A percentile compares a stretch with the other conserved stretches of the same genome.
Evolutionary conservation across 2,329 filamentous ascomycete genomes (phyloP).

Genomic region (Sporothrix protearum): DNA sequence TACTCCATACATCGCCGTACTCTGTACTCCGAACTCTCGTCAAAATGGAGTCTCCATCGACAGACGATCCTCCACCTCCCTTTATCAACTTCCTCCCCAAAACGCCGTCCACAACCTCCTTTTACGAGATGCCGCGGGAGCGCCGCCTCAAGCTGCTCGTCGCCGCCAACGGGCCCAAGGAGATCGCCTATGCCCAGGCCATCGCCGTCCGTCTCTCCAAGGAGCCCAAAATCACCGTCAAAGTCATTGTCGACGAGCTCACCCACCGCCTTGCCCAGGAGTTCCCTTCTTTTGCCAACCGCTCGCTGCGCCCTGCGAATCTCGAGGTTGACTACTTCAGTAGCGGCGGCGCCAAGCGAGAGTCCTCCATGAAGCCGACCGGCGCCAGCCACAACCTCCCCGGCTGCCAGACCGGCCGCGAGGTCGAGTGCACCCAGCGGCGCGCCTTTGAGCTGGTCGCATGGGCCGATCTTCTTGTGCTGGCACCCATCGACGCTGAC

Average conservation of each 20-base stretch:
- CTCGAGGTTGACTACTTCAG: background rate
- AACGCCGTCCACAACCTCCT: slow-evolving; percentile 26
- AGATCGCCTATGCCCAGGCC: slow-evolving; percentile 62
- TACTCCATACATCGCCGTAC: background rate
- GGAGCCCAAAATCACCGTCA: slow-evolving; percentile 57
- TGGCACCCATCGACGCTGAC: slow-evolving; percentile 81
- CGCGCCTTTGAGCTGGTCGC: slow-evolving; percentile 67
- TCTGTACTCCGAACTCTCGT: background rate
- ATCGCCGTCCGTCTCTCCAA: slow-evolving; percentile 66
- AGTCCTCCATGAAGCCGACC: background rate
- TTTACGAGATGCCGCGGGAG: slow-evolving; percentile 30
- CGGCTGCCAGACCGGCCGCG: slow-evolving; percentile 31
- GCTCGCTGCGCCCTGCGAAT: slow-evolving; percentile 37
- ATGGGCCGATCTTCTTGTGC: slow-evolving; percentile 83
- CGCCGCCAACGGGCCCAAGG: slow-evolving; percentile 61
- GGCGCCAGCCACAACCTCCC: background rate
- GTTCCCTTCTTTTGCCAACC: slow-evolving; percentile 58
- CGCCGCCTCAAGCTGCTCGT: slow-evolving; percentile 58
- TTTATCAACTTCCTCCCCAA: slow-evolving; percentile 28
- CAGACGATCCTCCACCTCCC: slow-evolving; percentile 28
- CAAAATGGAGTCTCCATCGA: slow-evolving; percentile 23
- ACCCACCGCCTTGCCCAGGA: slow-evolving; percentile 61
- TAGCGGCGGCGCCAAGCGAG: background rate
- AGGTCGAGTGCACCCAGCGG: slow-evolving; percentile 51
- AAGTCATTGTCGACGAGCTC: slow-evolving; percentile 63